Conservation (phyloP, 2,329 filamentous ascomycete species). For the Trichophyton simii region DNA sequence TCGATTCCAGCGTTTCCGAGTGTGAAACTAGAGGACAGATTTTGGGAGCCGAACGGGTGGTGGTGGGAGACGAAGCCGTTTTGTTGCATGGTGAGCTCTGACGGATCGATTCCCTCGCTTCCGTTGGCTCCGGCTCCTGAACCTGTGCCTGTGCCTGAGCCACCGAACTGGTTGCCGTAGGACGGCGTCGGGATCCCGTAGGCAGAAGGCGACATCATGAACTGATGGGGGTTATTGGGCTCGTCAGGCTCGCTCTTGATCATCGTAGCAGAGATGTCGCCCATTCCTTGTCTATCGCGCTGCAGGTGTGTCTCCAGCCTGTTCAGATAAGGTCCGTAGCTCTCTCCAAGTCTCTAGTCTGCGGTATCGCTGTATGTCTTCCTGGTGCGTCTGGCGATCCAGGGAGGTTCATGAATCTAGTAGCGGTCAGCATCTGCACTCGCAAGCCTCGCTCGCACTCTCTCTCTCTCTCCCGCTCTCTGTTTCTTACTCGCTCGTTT, state of each 20-base stretch:
- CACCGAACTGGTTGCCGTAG: slow-evolving; percentile 38
- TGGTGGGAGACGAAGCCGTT: slow-evolving; percentile 30
- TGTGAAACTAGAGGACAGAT: slow-evolving; percentile 58
- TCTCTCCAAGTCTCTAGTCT: not conserved
- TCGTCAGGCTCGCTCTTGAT: slow-evolving; percentile 59
- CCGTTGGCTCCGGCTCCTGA: slow-evolving; percentile 29
- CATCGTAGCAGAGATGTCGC: slow-evolving; percentile 46
- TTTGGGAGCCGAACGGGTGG: slow-evolving; percentile 51
- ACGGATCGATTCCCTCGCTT: slow-evolving; percentile 61
- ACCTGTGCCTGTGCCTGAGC: slow-evolving; percentile 22
- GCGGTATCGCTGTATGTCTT: not conserved
- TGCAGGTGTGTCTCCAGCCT: not conserved
- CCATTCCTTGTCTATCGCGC: slow-evolving; percentile 29
- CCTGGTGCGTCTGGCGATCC: not conserved
- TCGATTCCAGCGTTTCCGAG: slow-evolving; percentile 66
- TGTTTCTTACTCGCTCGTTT: not conserved
- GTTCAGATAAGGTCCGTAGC: not conserved
- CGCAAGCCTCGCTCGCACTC: not conserved
- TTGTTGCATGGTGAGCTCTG: slow-evolving; percentile 61
- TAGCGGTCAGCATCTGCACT: not conserved
- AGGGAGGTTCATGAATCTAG: not conserved
- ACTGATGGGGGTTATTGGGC: slow-evolving; percentile 39
- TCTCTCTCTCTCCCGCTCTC: no score
- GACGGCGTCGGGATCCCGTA: slow-evolving; percentile 42
- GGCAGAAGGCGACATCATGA: slow-evolving; percentile 38